Evolutionary conservation across 805 yeast genomes (phyloP).

Genomic region (Cyberlindnera sargentensis): DNA sequence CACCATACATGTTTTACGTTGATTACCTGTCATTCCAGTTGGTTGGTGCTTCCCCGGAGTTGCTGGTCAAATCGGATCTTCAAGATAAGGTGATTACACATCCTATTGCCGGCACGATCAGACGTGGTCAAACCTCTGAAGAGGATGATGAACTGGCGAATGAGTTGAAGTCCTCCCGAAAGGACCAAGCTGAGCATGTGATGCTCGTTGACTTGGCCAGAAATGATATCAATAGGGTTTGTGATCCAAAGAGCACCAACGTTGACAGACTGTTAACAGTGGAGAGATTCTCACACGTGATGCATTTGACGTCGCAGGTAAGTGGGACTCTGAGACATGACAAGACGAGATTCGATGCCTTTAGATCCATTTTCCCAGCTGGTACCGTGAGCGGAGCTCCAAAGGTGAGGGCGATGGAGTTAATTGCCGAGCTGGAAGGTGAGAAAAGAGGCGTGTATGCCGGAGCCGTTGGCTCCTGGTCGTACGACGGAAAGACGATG

Average conservation of each 20-base stretch:
- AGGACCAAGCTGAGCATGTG: slow-evolving; percentile 96
- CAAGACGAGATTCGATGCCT: slow-evolving; percentile 91
- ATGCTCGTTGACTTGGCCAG: slow-evolving; percentile 98
- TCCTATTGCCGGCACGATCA: slow-evolving; percentile 97
- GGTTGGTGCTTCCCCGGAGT: slow-evolving; percentile 97
- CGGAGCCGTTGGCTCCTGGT: slow-evolving; percentile 98
- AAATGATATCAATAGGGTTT: slow-evolving; percentile 92
- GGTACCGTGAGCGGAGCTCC: slow-evolving; percentile 99
- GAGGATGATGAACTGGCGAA: slow-evolving; percentile 85
- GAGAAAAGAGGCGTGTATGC: slow-evolving; percentile 97
- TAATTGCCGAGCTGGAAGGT: slow-evolving; percentile 80
- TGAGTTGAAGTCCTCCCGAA: slow-evolving; percentile 63
- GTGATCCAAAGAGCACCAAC: slow-evolving; percentile 74
- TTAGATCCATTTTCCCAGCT: slow-evolving; percentile 97
- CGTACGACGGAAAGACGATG: slow-evolving; percentile 91
- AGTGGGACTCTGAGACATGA: slow-evolving; percentile 82
- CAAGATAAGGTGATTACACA: slow-evolving; percentile 79
- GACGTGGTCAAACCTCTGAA: slow-evolving; percentile 81
- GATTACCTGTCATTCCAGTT: slow-evolving; percentile 89
- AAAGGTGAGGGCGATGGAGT: slow-evolving; percentile 93
- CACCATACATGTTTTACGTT: slow-evolving; percentile 92
- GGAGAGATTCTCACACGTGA: slow-evolving; percentile 93
- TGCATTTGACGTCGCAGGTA: slow-evolving; percentile 93
- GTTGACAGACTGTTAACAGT: slow-evolving; percentile 87
- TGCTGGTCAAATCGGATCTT: slow-evolving; percentile 73